These are phyloP conservation scores for Alternaria brassicicola DNA, from an alignment of 2,329 filamentous ascomycete species.

Conservation along the genomic window DNA sequence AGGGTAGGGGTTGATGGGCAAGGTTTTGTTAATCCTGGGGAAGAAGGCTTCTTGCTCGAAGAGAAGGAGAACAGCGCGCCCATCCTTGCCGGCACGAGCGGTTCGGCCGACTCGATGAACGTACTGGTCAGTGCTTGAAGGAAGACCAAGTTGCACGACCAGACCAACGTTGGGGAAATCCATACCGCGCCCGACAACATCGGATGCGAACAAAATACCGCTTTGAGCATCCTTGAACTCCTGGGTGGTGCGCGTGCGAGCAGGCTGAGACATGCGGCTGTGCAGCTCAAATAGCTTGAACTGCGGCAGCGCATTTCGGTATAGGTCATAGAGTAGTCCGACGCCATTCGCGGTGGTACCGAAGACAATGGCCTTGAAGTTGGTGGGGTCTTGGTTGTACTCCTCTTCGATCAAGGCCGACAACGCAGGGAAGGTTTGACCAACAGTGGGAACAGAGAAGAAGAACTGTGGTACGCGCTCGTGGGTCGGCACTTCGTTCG, in stretches of 20 bases:
- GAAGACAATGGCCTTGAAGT: slow-evolving; percentile 57
- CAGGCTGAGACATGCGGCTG: slow-evolving; percentile 52
- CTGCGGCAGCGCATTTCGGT: slow-evolving; percentile 40
- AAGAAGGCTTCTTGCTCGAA: slow-evolving; percentile 61
- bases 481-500: slow-evolving; percentile 54
- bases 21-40: slow-evolving; percentile 54
- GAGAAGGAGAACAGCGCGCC: slow-evolving; percentile 61
- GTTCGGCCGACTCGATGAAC: slow-evolving; percentile 52
- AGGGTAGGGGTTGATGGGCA: slow-evolving; percentile 59
- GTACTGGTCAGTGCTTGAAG: slow-evolving; percentile 57
- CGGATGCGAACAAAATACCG: slow-evolving; percentile 60
- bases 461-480: slow-evolving; percentile 58
- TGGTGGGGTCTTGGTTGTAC: slow-evolving; percentile 44
- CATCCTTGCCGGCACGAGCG: slow-evolving; percentile 54
- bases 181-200: slow-evolving; percentile 57
- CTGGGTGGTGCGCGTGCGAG: slow-evolving; percentile 52
- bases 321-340: slow-evolving; percentile 51
- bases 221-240: slow-evolving; percentile 53
- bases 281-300: slow-evolving; percentile 53
- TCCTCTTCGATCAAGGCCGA: slow-evolving; percentile 55
- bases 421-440: slow-evolving; percentile 55
- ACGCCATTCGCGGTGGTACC: slow-evolving; percentile 56
- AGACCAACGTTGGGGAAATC: slow-evolving; percentile 59
- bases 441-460: slow-evolving; percentile 52
- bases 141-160: slow-evolving; percentile 58